A percentile compares a stretch with the other conserved stretches of the same genome.
phyloP scores from a whole-genome alignment of 2,329 filamentous ascomycete genomes.

The Thielaviopsis cerberus region DNA sequence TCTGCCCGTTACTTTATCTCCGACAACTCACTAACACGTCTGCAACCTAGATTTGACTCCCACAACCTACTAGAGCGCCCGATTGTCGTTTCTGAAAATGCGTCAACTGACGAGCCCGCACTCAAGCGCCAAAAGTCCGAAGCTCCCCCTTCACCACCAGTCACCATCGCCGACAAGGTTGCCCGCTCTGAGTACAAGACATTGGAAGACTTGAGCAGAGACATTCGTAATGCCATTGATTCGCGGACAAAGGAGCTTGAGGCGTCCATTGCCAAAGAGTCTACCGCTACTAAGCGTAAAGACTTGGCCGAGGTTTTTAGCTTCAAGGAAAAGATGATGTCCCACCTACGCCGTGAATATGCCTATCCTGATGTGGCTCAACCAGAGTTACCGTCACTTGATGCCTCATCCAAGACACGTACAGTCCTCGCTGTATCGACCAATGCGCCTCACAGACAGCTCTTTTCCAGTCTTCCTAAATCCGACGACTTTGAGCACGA shows the following conservation, averaged over 20 bases:
- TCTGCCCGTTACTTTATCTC: background rate
- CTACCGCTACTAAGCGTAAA: conserved; percentile 11
- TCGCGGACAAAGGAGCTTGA: conserved; percentile 31
- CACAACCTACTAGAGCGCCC: conserved; percentile 18
- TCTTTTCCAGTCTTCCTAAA: conserved; percentile 64
- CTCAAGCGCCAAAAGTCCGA: conserved; percentile 42
- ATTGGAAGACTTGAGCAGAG: conserved; percentile 46
- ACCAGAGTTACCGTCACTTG: background rate
- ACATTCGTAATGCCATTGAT: conserved; percentile 31
- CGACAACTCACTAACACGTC: background rate
- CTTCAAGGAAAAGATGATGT: conserved; percentile 33
- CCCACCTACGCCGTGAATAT: conserved; percentile 43
- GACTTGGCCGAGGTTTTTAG: conserved; percentile 4
- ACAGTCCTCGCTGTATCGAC: conserved; percentile 62
- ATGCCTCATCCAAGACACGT: conserved; percentile 6
- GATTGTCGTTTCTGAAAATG: conserved; percentile 34
- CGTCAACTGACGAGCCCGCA: conserved; percentile 31
- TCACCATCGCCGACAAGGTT: conserved; percentile 36
- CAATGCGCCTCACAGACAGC: conserved; percentile 52
- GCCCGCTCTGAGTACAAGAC: conserved; percentile 33
- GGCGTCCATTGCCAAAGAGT: conserved; percentile 17
- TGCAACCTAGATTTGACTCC: conserved; percentile 29
- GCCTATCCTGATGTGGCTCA: conserved; percentile 23
- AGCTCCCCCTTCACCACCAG: conserved; percentile 20
- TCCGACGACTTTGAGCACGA: conserved; percentile 15